Percentiles rank a stretch among this genome's conserved stretches.
Evolutionary conservation across 352 stramenopile species (phyloP).

Genomic region (Saprolegnia parasitica): DNA sequence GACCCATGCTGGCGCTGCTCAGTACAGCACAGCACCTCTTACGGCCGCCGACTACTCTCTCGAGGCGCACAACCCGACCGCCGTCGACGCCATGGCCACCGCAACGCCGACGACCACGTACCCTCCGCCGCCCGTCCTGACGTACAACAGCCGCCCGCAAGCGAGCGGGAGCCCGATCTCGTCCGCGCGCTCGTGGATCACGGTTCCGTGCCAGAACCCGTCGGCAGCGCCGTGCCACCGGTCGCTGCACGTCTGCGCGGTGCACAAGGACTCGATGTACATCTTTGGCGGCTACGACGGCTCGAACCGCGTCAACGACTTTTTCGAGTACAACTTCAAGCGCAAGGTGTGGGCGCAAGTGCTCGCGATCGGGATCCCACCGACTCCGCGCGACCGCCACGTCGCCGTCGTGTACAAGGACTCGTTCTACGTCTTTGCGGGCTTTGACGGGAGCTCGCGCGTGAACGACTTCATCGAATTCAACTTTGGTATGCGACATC

Average conservation of each 20-base stretch:
- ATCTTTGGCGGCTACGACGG: slow-evolving; percentile 93
- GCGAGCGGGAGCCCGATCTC: slow-evolving; percentile 21
- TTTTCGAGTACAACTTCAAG: slow-evolving; percentile 90
- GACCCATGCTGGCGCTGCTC: neutral
- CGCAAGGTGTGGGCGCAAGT: slow-evolving; percentile 73
- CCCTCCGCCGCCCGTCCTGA: slow-evolving; percentile 32
- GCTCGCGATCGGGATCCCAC: slow-evolving; percentile 54
- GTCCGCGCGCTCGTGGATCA: slow-evolving; percentile 58
- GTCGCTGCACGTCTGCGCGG: slow-evolving; percentile 90
- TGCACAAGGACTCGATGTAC: slow-evolving; percentile 90
- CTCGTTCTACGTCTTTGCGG: slow-evolving; percentile 93
- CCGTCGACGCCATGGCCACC: neutral
- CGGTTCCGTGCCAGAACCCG: slow-evolving; percentile 75
- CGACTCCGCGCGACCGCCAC: slow-evolving; percentile 92
- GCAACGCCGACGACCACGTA: slow-evolving; percentile 32
- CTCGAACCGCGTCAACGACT: slow-evolving; percentile 90
- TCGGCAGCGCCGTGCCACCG: slow-evolving; percentile 84
- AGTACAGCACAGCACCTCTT: slow-evolving; percentile 10
- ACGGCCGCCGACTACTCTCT: slow-evolving; percentile 28
- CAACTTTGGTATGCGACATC: slow-evolving; percentile 80
- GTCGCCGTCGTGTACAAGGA: slow-evolving; percentile 90
- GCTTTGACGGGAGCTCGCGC: slow-evolving; percentile 89
- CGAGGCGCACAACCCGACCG: slow-evolving; percentile 19
- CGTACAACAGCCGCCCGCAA: slow-evolving; percentile 28
- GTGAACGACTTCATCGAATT: slow-evolving; percentile 96